Conservation (phyloP, 345 rosid species). For the Linum tenue region DNA sequence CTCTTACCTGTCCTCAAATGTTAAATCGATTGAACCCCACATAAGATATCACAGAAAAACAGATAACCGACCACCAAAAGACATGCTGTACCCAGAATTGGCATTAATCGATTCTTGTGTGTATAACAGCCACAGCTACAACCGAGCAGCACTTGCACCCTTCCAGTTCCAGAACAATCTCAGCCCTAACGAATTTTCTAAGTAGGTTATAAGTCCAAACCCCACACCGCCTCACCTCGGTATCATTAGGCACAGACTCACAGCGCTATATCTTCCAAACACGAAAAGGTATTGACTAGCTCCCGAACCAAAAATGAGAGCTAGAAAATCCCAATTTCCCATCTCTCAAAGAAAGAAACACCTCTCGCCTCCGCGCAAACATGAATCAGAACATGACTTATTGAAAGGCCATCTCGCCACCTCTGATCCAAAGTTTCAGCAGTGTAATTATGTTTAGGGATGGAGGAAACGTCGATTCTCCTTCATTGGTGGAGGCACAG, state of each 20-base stretch:
- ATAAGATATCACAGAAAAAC: too few relatives aligned
- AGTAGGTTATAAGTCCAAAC: neutral
- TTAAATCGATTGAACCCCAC: too few relatives aligned
- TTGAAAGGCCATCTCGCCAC: neutral
- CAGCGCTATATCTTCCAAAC: too few relatives aligned
- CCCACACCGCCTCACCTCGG: neutral
- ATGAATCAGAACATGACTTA: neutral
- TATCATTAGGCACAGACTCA: neutral
- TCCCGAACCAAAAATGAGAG: neutral
- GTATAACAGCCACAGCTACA: too few relatives aligned
- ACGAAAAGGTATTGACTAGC: neutral
- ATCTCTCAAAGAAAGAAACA: neutral
- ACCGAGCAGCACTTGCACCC: too few relatives aligned
- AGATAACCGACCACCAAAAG: too few relatives aligned
- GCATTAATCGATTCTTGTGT: too few relatives aligned
- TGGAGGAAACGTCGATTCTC: neutral
- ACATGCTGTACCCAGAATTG: too few relatives aligned
- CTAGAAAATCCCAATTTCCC: neutral
- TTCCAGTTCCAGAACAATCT: neutral
- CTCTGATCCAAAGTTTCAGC: neutral
- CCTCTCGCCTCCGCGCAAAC: too few relatives aligned
- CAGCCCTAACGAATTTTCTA: neutral
- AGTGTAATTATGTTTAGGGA: neutral
- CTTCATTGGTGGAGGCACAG: neutral
- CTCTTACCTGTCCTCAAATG: too few relatives aligned